A percentile compares a stretch with the other conserved stretches of the same genome.
These are phyloP conservation scores for Fomitopsis schrenkii DNA, from an alignment of 1,284 basidiomycete genomes.

Conservation along the genomic window DNA sequence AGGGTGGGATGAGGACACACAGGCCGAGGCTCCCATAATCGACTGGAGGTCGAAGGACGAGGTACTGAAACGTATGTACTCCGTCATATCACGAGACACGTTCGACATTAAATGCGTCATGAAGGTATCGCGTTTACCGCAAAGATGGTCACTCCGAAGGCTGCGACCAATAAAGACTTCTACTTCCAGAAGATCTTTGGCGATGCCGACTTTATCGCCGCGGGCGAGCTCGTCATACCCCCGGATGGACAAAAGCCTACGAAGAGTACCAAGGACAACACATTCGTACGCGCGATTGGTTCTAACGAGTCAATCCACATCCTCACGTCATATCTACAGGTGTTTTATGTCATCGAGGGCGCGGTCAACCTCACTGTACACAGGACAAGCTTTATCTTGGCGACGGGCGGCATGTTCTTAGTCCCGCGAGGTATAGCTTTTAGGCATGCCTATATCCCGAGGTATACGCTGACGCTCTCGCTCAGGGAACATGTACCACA, in stretches of 20 bases:
- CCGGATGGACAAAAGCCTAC: constrained; percentile 76
- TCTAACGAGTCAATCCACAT: neutral
- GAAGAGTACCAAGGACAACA: constrained; percentile 92
- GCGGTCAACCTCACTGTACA: constrained; percentile 85
- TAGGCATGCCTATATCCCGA: neutral
- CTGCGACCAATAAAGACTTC: constrained; percentile 66
- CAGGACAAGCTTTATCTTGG: constrained; percentile 72
- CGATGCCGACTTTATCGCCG: constrained; percentile 89
- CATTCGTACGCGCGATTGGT: constrained; percentile 66
- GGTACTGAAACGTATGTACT: constrained; percentile 64
- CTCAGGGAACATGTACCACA: constrained; percentile 85
- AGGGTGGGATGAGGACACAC: constrained; percentile 85
- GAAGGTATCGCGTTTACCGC: constrained; percentile 74
- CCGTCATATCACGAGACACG: neutral
- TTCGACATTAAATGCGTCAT: neutral
- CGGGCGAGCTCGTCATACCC: constrained; percentile 84
- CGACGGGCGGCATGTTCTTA: constrained; percentile 85
- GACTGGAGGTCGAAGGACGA: constrained; percentile 65
- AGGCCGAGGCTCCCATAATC: constrained; percentile 62
- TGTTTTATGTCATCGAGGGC: constrained; percentile 87
- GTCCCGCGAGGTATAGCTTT: constrained; percentile 75
- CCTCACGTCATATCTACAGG: constrained; percentile 38
- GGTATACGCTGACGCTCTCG: neutral
- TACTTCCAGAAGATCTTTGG: constrained; percentile 92
- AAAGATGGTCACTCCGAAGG: constrained; percentile 56